Conservation (phyloP, 345 rosid genomes). For the Dimocarpus longan region DNA sequence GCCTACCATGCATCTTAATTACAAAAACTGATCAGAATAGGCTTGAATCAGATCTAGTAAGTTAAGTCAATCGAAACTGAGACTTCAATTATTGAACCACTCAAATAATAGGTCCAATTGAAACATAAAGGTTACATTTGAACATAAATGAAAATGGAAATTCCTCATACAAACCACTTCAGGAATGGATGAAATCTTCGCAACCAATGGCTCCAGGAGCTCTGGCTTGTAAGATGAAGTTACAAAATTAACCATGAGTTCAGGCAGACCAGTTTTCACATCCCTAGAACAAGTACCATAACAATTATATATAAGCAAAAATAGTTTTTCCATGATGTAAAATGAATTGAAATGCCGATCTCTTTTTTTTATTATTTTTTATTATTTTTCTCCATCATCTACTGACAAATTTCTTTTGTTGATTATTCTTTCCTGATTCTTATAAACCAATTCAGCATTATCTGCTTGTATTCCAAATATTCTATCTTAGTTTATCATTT, state of each 20-base stretch:
- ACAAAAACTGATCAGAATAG: not conserved
- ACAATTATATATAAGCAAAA: conserved; percentile 15
- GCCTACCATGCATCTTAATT: not conserved
- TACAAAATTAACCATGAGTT: conserved; percentile 94
- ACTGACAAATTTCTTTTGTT: not conserved
- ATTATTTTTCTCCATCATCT: not conserved
- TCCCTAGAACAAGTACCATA: conserved; percentile 52
- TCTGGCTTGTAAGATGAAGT: conserved; percentile 84
- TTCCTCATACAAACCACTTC: conserved; percentile 71
- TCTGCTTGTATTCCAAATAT: not conserved
- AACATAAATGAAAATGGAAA: not conserved
- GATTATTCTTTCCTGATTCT: not conserved
- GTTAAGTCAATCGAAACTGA: not conserved
- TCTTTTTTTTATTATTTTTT: too few species aligned
- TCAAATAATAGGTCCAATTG: not conserved
- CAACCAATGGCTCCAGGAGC: conserved; percentile 81
- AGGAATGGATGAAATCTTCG: conserved; percentile 69
- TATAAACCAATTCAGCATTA: not conserved
- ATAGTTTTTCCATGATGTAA: not conserved
- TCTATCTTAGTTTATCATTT: not conserved
- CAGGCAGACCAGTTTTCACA: conserved; percentile 56
- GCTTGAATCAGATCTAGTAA: not conserved
- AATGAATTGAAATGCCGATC: not conserved
- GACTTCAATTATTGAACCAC: not conserved
- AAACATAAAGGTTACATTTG: not conserved